phyloP scores from a whole-genome alignment of 148 eudicot species.

The Pouteria glomerata region DNA sequence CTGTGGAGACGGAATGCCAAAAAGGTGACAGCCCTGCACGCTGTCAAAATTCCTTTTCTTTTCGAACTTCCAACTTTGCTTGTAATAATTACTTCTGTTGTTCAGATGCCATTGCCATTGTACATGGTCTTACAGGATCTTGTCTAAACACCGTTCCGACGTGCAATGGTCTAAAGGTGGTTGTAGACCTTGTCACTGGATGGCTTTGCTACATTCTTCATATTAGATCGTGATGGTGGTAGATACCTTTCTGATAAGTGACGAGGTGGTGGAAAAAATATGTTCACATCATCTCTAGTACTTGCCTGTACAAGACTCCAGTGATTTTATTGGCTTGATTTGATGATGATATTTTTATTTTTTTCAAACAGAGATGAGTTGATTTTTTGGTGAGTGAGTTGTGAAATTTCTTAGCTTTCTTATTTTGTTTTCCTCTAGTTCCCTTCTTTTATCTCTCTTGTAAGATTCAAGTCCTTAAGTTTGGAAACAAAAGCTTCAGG shows the following conservation, averaged over 20 bases:
- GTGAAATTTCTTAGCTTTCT: neutral
- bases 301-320: neutral
- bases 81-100: neutral
- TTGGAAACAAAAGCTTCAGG: neutral
- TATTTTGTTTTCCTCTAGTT: neutral
- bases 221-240: neutral
- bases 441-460: neutral
- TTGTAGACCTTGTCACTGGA: neutral
- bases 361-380: neutral
- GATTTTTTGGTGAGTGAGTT: neutral
- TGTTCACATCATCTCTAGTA: neutral
- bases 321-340: neutral
- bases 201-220: neutral
- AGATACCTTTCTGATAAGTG: neutral
- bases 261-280: neutral
- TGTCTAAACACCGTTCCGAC: neutral
- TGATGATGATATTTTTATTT: neutral
- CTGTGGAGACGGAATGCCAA: neutral
- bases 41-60: neutral
- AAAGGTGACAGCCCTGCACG: neutral
- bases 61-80: neutral
- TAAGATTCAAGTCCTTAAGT: neutral
- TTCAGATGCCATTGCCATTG: neutral
- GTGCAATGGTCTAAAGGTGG: neutral
- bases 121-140: neutral